Conservation (phyloP, 2,329 filamentous ascomycete species). For the Aspergillus melleus region DNA sequence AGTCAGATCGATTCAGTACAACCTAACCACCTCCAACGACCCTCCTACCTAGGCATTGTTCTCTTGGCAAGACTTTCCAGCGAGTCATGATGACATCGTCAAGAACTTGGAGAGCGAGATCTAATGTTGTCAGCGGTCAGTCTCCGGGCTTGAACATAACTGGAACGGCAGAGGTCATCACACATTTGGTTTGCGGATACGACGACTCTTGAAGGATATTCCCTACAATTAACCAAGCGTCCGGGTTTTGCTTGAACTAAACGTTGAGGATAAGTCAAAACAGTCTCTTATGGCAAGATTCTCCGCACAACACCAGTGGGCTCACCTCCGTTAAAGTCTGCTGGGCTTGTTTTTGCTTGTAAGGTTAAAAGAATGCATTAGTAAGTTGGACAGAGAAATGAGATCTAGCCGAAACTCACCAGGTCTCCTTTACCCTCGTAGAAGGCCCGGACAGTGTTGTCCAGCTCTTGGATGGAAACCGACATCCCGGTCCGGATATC, state of each 20-base stretch:
- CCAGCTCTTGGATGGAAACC: slow-evolving; percentile 86
- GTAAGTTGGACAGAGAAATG: neutral
- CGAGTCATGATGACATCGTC: slow-evolving; percentile 98
- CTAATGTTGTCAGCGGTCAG: slow-evolving; percentile 52
- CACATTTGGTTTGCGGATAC: slow-evolving; percentile 97
- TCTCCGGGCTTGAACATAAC: neutral
- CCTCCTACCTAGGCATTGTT: slow-evolving; percentile 81
- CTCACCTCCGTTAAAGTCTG: slow-evolving; percentile 87
- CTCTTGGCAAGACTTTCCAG: slow-evolving; percentile 96
- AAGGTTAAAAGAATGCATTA: neutral
- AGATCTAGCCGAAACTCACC: slow-evolving; percentile 56
- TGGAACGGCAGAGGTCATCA: slow-evolving; percentile 22
- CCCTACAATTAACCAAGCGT: slow-evolving; percentile 96
- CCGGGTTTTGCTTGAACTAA: slow-evolving; percentile 98
- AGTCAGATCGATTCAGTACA: slow-evolving; percentile 5
- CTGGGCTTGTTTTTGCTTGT: slow-evolving; percentile 92
- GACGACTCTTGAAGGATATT: slow-evolving; percentile 92
- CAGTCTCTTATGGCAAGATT: neutral
- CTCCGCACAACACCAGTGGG: neutral
- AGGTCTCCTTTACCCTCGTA: slow-evolving; percentile 95
- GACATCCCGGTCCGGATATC: slow-evolving; percentile 53
- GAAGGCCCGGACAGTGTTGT: slow-evolving; percentile 93
- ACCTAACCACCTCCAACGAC: neutral
- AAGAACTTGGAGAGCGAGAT: slow-evolving; percentile 91
- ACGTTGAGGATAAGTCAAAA: slow-evolving; percentile 18